Evolutionary conservation across 1,284 basidiomycete species (phyloP), one percentile per base, ranked within the genome.

Genomic region (Meripilus lineatus): DNA sequence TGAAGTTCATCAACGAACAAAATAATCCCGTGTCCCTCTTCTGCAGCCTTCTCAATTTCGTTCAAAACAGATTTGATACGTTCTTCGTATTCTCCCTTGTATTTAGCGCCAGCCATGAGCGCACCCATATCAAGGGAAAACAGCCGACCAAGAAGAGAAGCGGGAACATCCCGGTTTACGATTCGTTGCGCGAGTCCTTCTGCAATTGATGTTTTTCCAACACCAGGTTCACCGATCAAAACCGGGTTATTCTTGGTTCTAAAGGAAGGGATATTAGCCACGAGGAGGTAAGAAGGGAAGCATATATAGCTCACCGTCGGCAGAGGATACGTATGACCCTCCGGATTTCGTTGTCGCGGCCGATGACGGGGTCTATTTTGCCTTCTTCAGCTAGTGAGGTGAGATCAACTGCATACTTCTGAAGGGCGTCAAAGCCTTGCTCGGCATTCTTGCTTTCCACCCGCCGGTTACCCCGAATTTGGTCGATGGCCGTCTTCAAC

Each of bases 81-180:
- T 63, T 99, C 95, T 67, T 99, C 95, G 66, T 94, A 99, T 68
- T 98, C 93, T 48, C 94, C 94, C 65, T 92, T 93, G 72, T 91
- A 95, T 64, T 92, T 93, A 26, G 93, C 94, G 42, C 95, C 93
- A 5, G 93, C 92, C 88, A 94, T 95, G 48, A 97, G 77, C 1
- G 93, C 89, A 52, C 93, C 95, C 83, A 97, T 89, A 63, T 97
- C 94, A 20, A 93, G 74, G 42, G 84, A 89, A 58, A 81, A 90
- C n/a, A 97, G 74, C 24, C 89, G 79, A 28, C 83, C 82, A 43
- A 96, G 74, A 22, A 96, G 76, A 47, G 75, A 81, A n/a, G 90
- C 90, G 21, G 94, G 93, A 4, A 97, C 93, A 65, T 97, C 93
- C 44, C 93, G 83, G 58, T 95, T 93, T 59, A 97, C 83, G 50